Base-by-base conservation (phyloP, 768 basidiomycete genomes). In the Mrakia blollopis region DNA sequence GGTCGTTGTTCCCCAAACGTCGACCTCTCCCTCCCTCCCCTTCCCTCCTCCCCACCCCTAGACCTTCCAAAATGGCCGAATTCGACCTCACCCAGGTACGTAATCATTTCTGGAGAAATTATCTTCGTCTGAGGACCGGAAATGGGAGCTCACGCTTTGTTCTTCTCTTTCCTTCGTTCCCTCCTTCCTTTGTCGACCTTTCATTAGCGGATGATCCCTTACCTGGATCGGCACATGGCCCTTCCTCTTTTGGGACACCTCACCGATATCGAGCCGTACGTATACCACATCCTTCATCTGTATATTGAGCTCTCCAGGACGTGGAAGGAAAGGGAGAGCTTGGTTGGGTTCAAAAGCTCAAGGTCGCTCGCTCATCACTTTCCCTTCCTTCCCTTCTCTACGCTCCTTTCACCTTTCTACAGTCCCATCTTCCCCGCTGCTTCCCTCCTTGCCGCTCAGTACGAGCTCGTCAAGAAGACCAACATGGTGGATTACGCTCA, bases 401-500 rank as follows among this genome's bases (percentile, higher is more conserved):
- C 9, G 35, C 10, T 44, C 14, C 44, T 9, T 44, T 44, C 10
- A 9, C 44, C 11, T 44, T 44, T 28, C 25, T 37, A 30, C 62
- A 80, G 80, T 30, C 80, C 79, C 25, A 84, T 92, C 57, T 98
- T 94, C 84, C 87, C 92, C 1, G 86, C 87, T 30, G 87, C 91
- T 60, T 89, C 98, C 80, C 88, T 98, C 76, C 89, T 90, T 76
- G 86, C 89, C 57, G 96, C 97, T 52, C 96, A 98, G 85, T 96
- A 97, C 91, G 94, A 98, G 81, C 90, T 98, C 73, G 92, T 94
- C 74, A 96, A 93, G 83, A 92, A 91, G 79, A 99, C 97, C 65
- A 98, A 99, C 84, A 98, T 98, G 95, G 91, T 96, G 77, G 95
- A 96, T 84, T 99, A 96, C 81, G 90, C 92, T 35, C 88, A 90